Conservation (phyloP, 1,284 basidiomycete species). For the Somion occarium region DNA sequence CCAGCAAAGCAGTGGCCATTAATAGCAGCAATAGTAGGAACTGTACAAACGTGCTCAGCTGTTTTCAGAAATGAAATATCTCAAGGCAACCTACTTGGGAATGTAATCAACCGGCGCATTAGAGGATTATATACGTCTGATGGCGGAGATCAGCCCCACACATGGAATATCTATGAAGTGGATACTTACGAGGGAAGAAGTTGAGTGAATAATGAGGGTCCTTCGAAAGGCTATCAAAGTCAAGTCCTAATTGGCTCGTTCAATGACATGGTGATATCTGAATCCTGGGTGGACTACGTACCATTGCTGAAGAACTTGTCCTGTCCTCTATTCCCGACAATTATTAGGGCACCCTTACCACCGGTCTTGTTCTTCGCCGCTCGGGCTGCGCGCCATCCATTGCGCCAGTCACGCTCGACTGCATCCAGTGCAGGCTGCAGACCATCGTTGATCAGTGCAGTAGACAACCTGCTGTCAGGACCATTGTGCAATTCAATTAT, state of each 20-base stretch:
- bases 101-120: slow-evolving; percentile 45
- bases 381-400: slow-evolving; percentile 41
- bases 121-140: slow-evolving; percentile 30
- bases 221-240: slow-evolving; percentile 57
- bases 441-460: slow-evolving; percentile 53
- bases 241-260: slow-evolving; percentile 51
- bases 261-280: background rate
- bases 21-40: slow-evolving; percentile 82
- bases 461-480: slow-evolving; percentile 69
- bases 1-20: slow-evolving; percentile 93
- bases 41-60: slow-evolving; percentile 29
- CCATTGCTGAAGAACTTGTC: slow-evolving; percentile 92
- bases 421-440: slow-evolving; percentile 70
- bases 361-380: slow-evolving; percentile 33
- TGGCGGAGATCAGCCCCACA: background rate
- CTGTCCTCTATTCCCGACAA: slow-evolving; percentile 68
- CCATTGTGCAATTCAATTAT: slow-evolving; percentile 76
- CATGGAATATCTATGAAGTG: slow-evolving; percentile 27
- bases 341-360: slow-evolving; percentile 64
- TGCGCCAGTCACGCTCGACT: slow-evolving; percentile 79
- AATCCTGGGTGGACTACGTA: slow-evolving; percentile 17
- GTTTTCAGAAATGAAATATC: background rate
- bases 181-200: slow-evolving; percentile 58
- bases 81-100: slow-evolving; percentile 51
- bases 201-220: slow-evolving; percentile 55